phyloP scores from a whole-genome alignment of 2,329 filamentous ascomycete genomes.

The Zalaria sp. region DNA sequence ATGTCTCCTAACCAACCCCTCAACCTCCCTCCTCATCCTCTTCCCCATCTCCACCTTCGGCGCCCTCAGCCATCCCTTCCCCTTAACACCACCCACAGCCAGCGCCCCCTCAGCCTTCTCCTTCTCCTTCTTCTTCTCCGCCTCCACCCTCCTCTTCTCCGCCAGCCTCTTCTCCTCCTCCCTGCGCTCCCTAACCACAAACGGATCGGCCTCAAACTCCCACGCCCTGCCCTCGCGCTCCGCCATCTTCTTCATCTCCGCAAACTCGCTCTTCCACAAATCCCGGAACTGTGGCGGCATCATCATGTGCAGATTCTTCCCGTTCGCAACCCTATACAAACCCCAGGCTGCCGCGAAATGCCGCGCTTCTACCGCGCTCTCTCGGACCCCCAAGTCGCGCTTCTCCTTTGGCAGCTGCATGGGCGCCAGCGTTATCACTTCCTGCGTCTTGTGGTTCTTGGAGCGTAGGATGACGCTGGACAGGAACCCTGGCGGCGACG shows the following conservation, averaged over 20 bases:
- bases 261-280: conserved; percentile 81
- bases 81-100: conserved; percentile 14
- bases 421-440: conserved; percentile 59
- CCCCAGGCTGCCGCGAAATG: conserved; percentile 90
- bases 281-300: conserved; percentile 80
- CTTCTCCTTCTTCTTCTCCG: conserved; percentile 38
- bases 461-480: conserved; percentile 66
- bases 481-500: conserved; percentile 26
- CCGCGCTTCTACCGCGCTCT: conserved; percentile 75
- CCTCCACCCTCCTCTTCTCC: conserved; percentile 67
- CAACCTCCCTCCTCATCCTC: conserved; percentile 63
- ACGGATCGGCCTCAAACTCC: conserved; percentile 94
- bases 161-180: conserved; percentile 62
- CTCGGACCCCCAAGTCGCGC: conserved; percentile 53
- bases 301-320: conserved; percentile 92
- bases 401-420: conserved; percentile 68
- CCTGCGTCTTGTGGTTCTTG: conserved; percentile 68
- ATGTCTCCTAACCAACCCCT: conserved; percentile 62
- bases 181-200: conserved; percentile 63
- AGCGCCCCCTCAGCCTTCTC: conserved; percentile 49
- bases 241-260: conserved; percentile 67
- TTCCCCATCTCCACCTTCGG: conserved; percentile 90
- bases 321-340: conserved; percentile 81
- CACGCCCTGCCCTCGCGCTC: conserved; percentile 62
- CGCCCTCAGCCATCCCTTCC: conserved; percentile 64